phyloP scores from a whole-genome alignment of 2,329 filamentous ascomycete species.

The Stachybotrys chartarum region DNA sequence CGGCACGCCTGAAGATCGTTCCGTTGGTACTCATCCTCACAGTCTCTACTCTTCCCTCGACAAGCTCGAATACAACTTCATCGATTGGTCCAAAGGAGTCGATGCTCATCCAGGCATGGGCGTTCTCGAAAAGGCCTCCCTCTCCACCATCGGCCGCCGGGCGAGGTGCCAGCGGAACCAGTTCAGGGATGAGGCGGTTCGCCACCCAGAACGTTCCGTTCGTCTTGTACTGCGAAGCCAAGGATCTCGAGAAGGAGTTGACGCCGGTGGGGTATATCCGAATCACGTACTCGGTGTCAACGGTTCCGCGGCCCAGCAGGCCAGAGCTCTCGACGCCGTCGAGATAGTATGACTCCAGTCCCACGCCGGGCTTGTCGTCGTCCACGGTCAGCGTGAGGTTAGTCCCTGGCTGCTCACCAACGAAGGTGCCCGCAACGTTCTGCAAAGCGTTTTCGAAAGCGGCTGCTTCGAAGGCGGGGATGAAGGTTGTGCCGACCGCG shows the following conservation, averaged over 20 bases:
- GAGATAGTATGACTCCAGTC: constrained; percentile 1
- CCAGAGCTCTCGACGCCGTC: neutral
- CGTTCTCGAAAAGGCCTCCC: constrained; percentile 7
- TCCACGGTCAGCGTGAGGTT: constrained; percentile 7
- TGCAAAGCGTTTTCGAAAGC: constrained; percentile 3
- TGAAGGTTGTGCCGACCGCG: constrained; percentile 2
- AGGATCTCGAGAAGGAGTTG: constrained; percentile 5
- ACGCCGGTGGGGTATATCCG: constrained; percentile 7
- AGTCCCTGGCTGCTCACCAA: neutral
- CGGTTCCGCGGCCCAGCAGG: neutral
- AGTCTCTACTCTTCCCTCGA: constrained; percentile 5
- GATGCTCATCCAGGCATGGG: constrained; percentile 3
- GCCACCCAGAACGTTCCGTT: constrained; percentile 5
- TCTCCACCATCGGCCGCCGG: constrained; percentile 6
- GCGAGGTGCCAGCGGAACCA: constrained; percentile 1
- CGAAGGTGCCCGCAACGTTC: constrained; percentile 6
- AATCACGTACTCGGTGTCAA: neutral
- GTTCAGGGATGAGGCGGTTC: neutral
- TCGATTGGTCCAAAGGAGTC: constrained; percentile 2
- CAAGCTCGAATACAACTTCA: constrained; percentile 7
- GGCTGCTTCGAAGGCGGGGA: constrained; percentile 5
- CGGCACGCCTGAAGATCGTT: neutral
- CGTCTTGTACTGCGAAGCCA: constrained; percentile 1
- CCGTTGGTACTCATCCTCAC: neutral
- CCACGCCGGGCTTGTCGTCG: constrained; percentile 4